phyloP scores from a whole-genome alignment of 371 early-diverging fungal genomes.

The Saksenaea vasiformis region DNA sequence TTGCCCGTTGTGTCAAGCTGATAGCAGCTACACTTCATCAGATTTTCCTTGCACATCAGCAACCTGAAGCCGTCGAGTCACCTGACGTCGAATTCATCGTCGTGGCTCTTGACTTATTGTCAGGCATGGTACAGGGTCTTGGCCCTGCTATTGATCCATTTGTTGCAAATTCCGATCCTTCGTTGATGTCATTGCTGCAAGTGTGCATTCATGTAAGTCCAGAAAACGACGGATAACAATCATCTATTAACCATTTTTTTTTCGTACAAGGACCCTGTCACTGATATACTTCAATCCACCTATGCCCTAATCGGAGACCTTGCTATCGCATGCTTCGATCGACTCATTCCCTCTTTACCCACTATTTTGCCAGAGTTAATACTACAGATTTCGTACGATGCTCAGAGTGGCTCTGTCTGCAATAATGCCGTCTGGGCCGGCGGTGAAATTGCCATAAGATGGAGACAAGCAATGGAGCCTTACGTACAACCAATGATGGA shows the following conservation, averaged over 20 bases:
- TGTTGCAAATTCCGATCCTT: conserved; percentile 64
- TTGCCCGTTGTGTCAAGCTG: conserved; percentile 82
- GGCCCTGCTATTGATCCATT: conserved; percentile 68
- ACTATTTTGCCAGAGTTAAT: conserved; percentile 77
- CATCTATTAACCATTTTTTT: neutral
- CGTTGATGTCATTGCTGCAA: conserved; percentile 70
- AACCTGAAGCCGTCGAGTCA: conserved; percentile 55
- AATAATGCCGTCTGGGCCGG: conserved; percentile 97
- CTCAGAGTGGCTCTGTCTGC: conserved; percentile 67
- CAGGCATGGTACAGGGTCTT: conserved; percentile 90
- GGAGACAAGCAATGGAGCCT: conserved; percentile 57
- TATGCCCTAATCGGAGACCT: conserved; percentile 95
- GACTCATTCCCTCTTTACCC: conserved; percentile 71
- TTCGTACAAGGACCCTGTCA: conserved; percentile 62
- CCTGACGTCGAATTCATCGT: conserved; percentile 87
- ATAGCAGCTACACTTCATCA: conserved; percentile 65
- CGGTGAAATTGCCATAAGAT: conserved; percentile 90
- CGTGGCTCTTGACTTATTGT: conserved; percentile 88
- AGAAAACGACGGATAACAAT: neutral
- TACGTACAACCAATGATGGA: conserved; percentile 73
- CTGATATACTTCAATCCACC: conserved; percentile 90
- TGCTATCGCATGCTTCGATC: conserved; percentile 79
- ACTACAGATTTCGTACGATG: conserved; percentile 66
- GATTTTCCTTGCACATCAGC: conserved; percentile 28
- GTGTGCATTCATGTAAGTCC: conserved; percentile 75